A percentile compares a stretch with the other conserved stretches of the same genome.
Conservation (phyloP, 805 yeast species). For the Saccharomycopsis fodiens region DNA sequence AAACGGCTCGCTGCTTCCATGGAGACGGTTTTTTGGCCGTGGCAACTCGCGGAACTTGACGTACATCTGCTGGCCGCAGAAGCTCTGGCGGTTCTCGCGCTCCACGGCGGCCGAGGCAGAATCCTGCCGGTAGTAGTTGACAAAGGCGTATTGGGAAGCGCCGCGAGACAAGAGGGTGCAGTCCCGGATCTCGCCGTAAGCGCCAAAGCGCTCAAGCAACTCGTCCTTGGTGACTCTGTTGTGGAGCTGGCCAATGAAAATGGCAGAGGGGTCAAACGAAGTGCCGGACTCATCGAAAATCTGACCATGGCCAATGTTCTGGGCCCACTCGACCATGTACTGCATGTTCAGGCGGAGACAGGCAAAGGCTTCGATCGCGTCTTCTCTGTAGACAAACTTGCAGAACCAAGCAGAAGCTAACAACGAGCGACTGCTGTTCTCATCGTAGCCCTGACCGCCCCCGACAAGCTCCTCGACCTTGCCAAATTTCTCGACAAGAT, state of each 20-base stretch:
- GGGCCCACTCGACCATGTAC: slow-evolving; percentile 80
- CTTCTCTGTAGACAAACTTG: slow-evolving; percentile 75
- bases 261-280: slow-evolving; percentile 35
- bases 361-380: slow-evolving; percentile 81
- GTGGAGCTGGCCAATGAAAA: slow-evolving; percentile 74
- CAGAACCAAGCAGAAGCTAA: slow-evolving; percentile 55
- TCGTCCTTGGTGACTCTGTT: slow-evolving; percentile 46
- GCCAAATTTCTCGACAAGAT: slow-evolving; percentile 49
- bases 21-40: slow-evolving; percentile 28
- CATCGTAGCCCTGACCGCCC: slow-evolving; percentile 24
- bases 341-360: slow-evolving; percentile 45
- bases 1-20: slow-evolving; percentile 26
- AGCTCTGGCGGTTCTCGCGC: slow-evolving; percentile 72
- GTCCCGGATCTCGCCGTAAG: slow-evolving; percentile 59
- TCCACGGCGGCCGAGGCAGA: slow-evolving; percentile 87
- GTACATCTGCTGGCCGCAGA: slow-evolving; percentile 68
- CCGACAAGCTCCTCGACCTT: slow-evolving; percentile 64
- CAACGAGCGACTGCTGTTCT: slow-evolving; percentile 10
- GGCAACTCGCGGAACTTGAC: slow-evolving; percentile 73
- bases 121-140: slow-evolving; percentile 52
- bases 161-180: slow-evolving; percentile 48
- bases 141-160: slow-evolving; percentile 60
- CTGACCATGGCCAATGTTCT: slow-evolving; percentile 70
- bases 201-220: slow-evolving; percentile 49
- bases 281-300: too few relatives aligned